Percentiles rank a stretch among this genome's conserved stretches.
These are phyloP conservation scores for Oryza rufipogon DNA, from an alignment of 176 grass and related monocot species.

Conservation along the genomic window DNA sequence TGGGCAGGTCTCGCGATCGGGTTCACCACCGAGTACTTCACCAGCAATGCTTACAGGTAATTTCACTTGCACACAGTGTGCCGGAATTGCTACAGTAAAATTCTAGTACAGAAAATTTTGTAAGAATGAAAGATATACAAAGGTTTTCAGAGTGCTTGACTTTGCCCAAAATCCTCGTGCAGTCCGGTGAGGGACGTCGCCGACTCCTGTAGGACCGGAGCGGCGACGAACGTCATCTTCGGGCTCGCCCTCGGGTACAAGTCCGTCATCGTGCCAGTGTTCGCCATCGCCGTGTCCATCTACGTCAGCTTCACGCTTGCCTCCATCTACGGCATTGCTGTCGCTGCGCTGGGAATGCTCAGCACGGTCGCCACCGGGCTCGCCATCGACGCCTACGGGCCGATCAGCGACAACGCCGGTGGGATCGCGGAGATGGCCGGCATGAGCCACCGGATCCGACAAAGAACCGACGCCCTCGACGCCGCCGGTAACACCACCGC, in stretches of 20 bases:
- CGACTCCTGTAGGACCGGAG: slow-evolving; percentile 65
- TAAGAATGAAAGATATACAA: neutral
- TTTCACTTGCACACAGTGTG: neutral
- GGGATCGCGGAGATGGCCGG: slow-evolving; percentile 55
- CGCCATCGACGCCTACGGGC: slow-evolving; percentile 73
- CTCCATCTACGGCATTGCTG: slow-evolving; percentile 73
- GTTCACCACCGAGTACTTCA: slow-evolving; percentile 73
- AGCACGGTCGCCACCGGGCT: slow-evolving; percentile 74
- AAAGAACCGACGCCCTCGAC: slow-evolving; percentile 69
- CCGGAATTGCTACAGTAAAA: neutral
- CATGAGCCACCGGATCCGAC: slow-evolving; percentile 59
- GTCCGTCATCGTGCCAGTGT: slow-evolving; percentile 70
- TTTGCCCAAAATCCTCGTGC: slow-evolving; percentile 13
- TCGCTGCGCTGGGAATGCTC: slow-evolving; percentile 74
- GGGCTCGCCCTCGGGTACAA: slow-evolving; percentile 75
- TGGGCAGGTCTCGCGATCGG: slow-evolving; percentile 76
- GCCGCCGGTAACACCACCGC: slow-evolving; percentile 75
- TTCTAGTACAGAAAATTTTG: too few species aligned
- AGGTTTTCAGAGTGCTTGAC: neutral
- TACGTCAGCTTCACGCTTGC: slow-evolving; percentile 68
- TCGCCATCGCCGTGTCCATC: slow-evolving; percentile 60
- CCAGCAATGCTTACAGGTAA: slow-evolving; percentile 74
- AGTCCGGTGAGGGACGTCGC: slow-evolving; percentile 72
- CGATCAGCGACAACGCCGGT: slow-evolving; percentile 72
- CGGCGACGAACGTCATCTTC: slow-evolving; percentile 80